phyloP scores from a whole-genome alignment of 768 basidiomycete species.

The Trametes cubensis region DNA sequence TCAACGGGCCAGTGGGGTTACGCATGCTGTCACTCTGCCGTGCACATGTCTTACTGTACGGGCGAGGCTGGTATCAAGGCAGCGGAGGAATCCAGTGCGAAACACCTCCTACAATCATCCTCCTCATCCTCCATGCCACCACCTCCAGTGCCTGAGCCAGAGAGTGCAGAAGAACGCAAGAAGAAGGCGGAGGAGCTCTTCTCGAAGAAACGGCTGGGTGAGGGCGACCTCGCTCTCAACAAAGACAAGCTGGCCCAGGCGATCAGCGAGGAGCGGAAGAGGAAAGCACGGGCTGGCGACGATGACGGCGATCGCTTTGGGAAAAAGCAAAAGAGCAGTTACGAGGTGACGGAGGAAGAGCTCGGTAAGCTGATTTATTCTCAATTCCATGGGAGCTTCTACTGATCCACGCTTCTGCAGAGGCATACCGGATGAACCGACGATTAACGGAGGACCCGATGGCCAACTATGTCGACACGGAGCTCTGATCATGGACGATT shows the following conservation, averaged over 20 bases:
- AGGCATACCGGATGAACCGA: constrained; percentile 86
- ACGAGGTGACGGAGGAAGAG: constrained; percentile 90
- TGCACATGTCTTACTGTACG: constrained; percentile 90
- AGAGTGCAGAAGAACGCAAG: constrained; percentile 37
- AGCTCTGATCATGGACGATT: constrained; percentile 30
- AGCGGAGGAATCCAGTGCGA: constrained; percentile 71
- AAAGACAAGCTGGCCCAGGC: constrained; percentile 69
- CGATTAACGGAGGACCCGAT: constrained; percentile 86
- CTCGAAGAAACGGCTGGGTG: constrained; percentile 78
- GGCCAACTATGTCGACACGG: constrained; percentile 84
- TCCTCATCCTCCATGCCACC: constrained; percentile 34
- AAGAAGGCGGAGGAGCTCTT: constrained; percentile 67
- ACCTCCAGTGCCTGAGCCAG: constrained; percentile 26
- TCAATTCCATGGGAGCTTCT: constrained; percentile 1
- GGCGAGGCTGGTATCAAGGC: constrained; percentile 85
- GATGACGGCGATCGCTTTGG: constrained; percentile 58
- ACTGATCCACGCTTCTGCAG: constrained; percentile 44
- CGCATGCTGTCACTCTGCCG: constrained; percentile 87
- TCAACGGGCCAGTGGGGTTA: constrained; percentile 84
- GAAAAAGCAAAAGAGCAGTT: constrained; percentile 64
- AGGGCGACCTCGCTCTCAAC: constrained; percentile 79
- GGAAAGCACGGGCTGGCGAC: constrained; percentile 50
- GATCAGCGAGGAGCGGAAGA: constrained; percentile 77
- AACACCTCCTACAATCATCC: constrained; percentile 58
- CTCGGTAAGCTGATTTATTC: constrained; percentile 55